Conservation (phyloP, 202 grass and related monocot species). For the Digitaria exilis region DNA sequence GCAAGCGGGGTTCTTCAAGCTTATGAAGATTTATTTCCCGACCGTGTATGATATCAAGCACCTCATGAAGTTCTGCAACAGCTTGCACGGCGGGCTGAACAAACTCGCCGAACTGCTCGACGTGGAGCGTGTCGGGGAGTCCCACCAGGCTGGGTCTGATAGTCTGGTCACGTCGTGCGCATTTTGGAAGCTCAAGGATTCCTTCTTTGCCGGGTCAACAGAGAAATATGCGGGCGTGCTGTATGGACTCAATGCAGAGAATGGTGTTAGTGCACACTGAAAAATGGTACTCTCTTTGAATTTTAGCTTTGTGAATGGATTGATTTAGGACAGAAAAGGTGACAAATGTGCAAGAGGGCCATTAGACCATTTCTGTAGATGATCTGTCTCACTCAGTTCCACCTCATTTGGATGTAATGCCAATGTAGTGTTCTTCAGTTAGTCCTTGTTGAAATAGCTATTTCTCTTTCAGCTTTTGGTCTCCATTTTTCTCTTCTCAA, state of each 20-base stretch:
- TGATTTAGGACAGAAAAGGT: conserved; percentile 43
- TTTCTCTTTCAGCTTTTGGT: conserved; percentile 20
- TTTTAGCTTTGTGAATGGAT: conserved; percentile 73
- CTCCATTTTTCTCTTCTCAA: neutral
- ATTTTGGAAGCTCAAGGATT: conserved; percentile 86
- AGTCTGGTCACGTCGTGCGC: conserved; percentile 84
- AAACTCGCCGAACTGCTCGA: conserved; percentile 90
- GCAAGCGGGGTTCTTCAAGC: conserved; percentile 70
- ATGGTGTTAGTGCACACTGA: conserved; percentile 77
- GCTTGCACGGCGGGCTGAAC: conserved; percentile 88
- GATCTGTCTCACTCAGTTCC: conserved; percentile 36
- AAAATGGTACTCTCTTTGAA: conserved; percentile 38
- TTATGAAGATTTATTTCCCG: conserved; percentile 95
- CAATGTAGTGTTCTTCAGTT: conserved; percentile 36
- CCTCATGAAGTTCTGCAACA: conserved; percentile 99
- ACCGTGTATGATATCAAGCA: conserved; percentile 94
- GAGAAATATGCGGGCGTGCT: conserved; percentile 96
- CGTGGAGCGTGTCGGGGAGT: conserved; percentile 92
- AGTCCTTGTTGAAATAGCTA: conserved; percentile 33
- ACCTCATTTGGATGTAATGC: conserved; percentile 30
- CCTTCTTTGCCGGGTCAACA: conserved; percentile 75
- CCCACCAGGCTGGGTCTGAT: conserved; percentile 94
- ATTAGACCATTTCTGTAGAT: conserved; percentile 21
- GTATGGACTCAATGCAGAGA: conserved; percentile 88
- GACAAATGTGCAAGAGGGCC: conserved; percentile 35